Evolutionary conservation across 1,284 basidiomycete genomes (phyloP).

Genomic region (Butyriboletus appendiculatus): DNA sequence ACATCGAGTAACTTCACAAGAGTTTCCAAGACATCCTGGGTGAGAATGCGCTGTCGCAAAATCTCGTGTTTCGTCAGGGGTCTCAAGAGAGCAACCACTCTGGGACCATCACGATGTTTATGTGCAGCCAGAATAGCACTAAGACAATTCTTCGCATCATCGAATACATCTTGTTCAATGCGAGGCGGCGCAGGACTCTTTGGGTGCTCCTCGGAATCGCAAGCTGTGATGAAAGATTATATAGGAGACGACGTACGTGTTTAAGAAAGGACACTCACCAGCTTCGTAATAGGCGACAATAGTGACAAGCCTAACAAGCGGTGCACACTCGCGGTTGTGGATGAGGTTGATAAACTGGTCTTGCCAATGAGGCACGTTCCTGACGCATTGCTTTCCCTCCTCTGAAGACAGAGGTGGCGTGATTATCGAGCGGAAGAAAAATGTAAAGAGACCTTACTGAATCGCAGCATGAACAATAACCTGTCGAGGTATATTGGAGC

Average conservation of each 20-base stretch:
- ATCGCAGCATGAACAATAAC: constrained; percentile 32
- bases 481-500: constrained; percentile 28
- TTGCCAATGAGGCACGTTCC: constrained; percentile 12
- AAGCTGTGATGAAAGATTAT: constrained; percentile 6
- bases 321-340: not conserved
- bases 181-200: not conserved
- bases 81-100: constrained; percentile 27
- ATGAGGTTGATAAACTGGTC: constrained; percentile 14
- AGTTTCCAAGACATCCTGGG: constrained; percentile 12
- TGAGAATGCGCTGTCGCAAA: constrained; percentile 18
- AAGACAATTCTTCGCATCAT: constrained; percentile 10
- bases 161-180: not conserved
- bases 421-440: not conserved
- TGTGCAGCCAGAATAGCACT: constrained; percentile 7
- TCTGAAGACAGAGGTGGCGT: constrained; percentile 3
- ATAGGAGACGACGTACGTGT: too few species aligned
- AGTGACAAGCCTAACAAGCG: constrained; percentile 22
- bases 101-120: constrained; percentile 18
- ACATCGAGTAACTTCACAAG: constrained; percentile 18
- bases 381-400: constrained; percentile 25
- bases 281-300: constrained; percentile 30
- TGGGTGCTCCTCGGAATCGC: not conserved
- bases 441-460: constrained; percentile 12
- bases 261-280: constrained; percentile 10
- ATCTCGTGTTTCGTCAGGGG: constrained; percentile 17